phyloP scores from a whole-genome alignment of 306 rosid genomes.

The Cotoneaster glaucophyllus region DNA sequence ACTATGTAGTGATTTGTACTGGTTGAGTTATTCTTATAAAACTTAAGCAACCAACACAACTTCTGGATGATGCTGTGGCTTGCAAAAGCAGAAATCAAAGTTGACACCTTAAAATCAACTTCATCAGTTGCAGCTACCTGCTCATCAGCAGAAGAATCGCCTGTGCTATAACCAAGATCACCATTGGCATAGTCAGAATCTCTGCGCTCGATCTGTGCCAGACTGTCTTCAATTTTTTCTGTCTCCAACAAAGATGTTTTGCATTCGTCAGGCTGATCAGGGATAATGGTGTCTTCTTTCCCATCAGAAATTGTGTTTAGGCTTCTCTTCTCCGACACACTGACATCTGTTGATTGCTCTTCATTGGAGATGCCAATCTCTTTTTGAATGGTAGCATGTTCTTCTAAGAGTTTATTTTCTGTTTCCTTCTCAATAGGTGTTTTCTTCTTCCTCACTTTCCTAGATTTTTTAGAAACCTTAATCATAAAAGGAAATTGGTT shows the following conservation, averaged over 20 bases:
- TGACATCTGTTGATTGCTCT: conserved; percentile 32
- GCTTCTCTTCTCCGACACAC: conserved; percentile 27
- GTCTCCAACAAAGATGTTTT: conserved; percentile 24
- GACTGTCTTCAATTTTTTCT: conserved; percentile 17
- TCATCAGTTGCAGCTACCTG: conserved; percentile 50
- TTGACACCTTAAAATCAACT: conserved; percentile 83
- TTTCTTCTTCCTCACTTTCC: conserved; percentile 58
- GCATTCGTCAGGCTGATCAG: conserved; percentile 22
- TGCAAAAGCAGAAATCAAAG: conserved; percentile 65
- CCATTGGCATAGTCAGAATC: conserved; percentile 34
- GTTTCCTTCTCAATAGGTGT: conserved; percentile 30
- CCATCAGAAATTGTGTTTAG: conserved; percentile 25
- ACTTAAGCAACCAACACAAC: conserved; percentile 90
- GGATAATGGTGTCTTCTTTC: conserved; percentile 21
- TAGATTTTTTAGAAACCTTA: conserved; percentile 69
- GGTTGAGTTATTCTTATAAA: conserved; percentile 76
- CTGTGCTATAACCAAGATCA: conserved; percentile 33
- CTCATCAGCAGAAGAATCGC: conserved; percentile 70
- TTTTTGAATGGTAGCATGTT: conserved; percentile 32
- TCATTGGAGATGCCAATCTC: conserved; percentile 34
- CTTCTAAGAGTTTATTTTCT: conserved; percentile 30
- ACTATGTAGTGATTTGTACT: conserved; percentile 74
- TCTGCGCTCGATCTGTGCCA: conserved; percentile 24
- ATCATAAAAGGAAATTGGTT: conserved; percentile 6
- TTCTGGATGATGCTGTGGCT: conserved; percentile 71